Percentiles rank a stretch among this genome's conserved stretches.
These are phyloP conservation scores for Podaxis mareebaensis DNA, from an alignment of 768 basidiomycete genomes.

Conservation along the genomic window DNA sequence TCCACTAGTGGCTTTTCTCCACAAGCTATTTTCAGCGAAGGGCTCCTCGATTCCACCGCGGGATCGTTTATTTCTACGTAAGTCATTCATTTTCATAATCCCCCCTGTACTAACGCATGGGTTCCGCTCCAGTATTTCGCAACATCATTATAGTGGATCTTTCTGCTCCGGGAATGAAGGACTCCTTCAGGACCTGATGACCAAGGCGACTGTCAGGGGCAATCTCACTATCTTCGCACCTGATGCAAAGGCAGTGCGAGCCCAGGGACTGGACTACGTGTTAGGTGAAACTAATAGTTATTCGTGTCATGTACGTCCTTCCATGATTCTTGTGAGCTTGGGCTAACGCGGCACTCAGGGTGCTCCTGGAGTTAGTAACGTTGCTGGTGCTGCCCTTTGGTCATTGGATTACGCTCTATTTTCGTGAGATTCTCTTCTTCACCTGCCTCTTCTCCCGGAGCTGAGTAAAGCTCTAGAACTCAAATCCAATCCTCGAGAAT, in stretches of 20 bases:
- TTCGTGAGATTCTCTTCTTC: conserved; percentile 34
- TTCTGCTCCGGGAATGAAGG: conserved; percentile 58
- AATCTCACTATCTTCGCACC: conserved; percentile 54
- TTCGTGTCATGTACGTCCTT: conserved; percentile 38
- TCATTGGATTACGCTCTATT: conserved; percentile 64
- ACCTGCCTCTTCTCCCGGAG: neutral
- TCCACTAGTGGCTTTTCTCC: conserved; percentile 56
- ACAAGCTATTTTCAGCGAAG: conserved; percentile 53
- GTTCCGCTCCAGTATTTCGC: conserved; percentile 47
- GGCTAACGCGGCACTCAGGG: conserved; percentile 27
- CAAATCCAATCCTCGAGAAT: conserved; percentile 54
- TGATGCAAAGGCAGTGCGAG: conserved; percentile 53
- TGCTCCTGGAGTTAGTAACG: conserved; percentile 61
- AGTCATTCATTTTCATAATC: conserved; percentile 19
- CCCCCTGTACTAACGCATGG: neutral
- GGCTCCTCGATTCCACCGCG: conserved; percentile 47
- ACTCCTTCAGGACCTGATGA: conserved; percentile 65
- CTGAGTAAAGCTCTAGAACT: conserved; percentile 26
- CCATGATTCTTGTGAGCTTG: neutral
- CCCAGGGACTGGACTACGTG: conserved; percentile 52
- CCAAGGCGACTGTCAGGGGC: conserved; percentile 53
- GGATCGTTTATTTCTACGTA: conserved; percentile 57
- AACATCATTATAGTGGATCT: conserved; percentile 59
- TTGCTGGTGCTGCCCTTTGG: conserved; percentile 73
- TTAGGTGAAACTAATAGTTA: conserved; percentile 65